Percentiles rank a stretch among this genome's conserved stretches.
Conservation (phyloP, 257 asterid species). For the Ballota nigra region DNA sequence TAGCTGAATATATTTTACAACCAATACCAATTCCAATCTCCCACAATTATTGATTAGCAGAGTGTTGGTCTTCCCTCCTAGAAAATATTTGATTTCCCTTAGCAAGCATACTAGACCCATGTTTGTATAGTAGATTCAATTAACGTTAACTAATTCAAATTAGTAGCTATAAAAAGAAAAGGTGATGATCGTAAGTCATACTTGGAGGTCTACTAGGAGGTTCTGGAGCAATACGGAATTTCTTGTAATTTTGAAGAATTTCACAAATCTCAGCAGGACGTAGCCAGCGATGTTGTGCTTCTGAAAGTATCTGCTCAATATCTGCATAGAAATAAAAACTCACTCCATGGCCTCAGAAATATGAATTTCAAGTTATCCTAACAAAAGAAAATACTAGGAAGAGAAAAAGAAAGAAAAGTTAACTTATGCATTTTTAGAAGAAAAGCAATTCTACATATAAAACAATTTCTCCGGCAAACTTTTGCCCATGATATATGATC, state of each 20-base stretch:
- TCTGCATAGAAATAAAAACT: slow-evolving; percentile 50
- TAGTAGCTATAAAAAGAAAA: neutral
- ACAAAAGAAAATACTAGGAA: neutral
- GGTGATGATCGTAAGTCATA: slow-evolving; percentile 30
- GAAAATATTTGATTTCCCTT: neutral
- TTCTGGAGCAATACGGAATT: slow-evolving; percentile 69
- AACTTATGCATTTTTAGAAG: neutral
- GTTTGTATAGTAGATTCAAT: slow-evolving; percentile 4
- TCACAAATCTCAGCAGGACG: slow-evolving; percentile 96
- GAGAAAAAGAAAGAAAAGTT: neutral
- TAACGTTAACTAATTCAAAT: neutral
- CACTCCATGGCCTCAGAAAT: slow-evolving; percentile 5
- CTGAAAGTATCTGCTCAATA: slow-evolving; percentile 74
- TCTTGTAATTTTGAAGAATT: slow-evolving; percentile 67
- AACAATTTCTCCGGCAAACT: neutral
- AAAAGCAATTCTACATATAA: neutral
- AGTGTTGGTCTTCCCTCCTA: neutral
- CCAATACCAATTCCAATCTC: neutral
- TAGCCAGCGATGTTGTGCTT: slow-evolving; percentile 87
- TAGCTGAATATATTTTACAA: neutral
- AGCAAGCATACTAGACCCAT: neutral
- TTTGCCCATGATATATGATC: neutral
- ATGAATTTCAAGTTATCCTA: neutral
- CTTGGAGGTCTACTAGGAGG: slow-evolving; percentile 83
- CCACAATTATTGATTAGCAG: neutral